phyloP scores from a whole-genome alignment of 2,329 filamentous ascomycete genomes.

The Calycina marina region DNA sequence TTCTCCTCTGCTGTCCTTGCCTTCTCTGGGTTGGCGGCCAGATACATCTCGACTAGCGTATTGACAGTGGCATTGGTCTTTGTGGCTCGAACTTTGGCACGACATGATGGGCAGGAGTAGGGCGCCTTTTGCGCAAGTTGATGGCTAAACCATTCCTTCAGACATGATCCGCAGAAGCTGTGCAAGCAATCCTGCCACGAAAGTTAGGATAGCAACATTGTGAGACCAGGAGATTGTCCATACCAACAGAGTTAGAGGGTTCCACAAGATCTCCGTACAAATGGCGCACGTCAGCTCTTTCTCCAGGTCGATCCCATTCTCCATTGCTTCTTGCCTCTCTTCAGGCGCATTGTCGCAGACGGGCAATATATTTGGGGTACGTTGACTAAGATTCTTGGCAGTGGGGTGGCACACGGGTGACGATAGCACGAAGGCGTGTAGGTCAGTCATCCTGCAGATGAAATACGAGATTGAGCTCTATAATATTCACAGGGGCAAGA shows the following conservation, averaged over 20 bases:
- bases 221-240: no score
- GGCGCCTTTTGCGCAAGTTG: conserved; percentile 31
- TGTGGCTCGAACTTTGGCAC: conserved; percentile 72
- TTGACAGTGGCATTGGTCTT: conserved; percentile 82
- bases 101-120: conserved; percentile 89
- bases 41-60: conserved; percentile 77
- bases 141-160: conserved; percentile 91
- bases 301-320: conserved; percentile 79
- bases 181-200: conserved; percentile 92
- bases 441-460: no score
- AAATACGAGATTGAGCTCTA: no score
- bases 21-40: conserved; percentile 65
- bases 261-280: conserved; percentile 87
- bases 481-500: no score
- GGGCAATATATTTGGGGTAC: no score
- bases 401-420: no score
- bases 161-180: conserved; percentile 87
- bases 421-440: no score
- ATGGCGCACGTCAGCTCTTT: conserved; percentile 95
- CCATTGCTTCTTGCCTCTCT: no score
- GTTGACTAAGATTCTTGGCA: no score
- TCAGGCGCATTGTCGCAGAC: no score
- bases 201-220: no score
- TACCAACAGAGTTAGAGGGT: conserved; percentile 82
- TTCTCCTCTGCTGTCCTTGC: conserved; percentile 58